A percentile compares a stretch with the other conserved stretches of the same genome.
Conservation (phyloP, 192 early-diverging fungal species). For the Podila epicladia region DNA sequence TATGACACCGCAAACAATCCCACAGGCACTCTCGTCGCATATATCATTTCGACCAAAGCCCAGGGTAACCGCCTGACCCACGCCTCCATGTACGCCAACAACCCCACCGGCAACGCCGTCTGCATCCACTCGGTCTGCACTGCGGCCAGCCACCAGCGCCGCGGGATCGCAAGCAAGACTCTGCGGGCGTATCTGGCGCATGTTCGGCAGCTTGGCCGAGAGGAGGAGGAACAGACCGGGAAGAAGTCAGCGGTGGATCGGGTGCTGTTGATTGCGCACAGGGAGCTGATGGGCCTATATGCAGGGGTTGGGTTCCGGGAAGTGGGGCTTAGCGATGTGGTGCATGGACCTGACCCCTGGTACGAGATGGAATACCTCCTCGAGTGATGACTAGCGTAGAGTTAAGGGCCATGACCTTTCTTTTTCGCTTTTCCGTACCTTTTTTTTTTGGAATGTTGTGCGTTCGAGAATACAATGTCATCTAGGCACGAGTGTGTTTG, state of each 20-base stretch:
- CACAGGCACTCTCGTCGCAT: constrained; percentile 58
- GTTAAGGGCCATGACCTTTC: background rate
- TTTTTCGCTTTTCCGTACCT: background rate
- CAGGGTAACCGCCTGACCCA: constrained; percentile 60
- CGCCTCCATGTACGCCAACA: constrained; percentile 70
- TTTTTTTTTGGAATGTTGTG: background rate
- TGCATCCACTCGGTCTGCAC: constrained; percentile 80
- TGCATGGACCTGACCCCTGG: constrained; percentile 69
- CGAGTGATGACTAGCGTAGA: background rate
- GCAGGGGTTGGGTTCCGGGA: constrained; percentile 66
- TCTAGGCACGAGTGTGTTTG: no score
- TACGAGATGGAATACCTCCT: constrained; percentile 35
- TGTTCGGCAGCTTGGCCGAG: constrained; percentile 19
- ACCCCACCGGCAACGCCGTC: constrained; percentile 66
- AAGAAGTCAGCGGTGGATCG: constrained; percentile 41
- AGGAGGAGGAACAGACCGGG: no score
- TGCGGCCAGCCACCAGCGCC: constrained; percentile 51
- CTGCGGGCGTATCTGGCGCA: constrained; percentile 58
- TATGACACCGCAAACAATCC: constrained; percentile 13
- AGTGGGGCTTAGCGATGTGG: constrained; percentile 65
- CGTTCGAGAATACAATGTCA: no score
- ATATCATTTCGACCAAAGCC: constrained; percentile 66
- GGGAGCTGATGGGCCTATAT: constrained; percentile 66
- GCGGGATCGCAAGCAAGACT: constrained; percentile 65
- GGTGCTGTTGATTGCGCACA: constrained; percentile 66